Percentiles rank a stretch among this genome's conserved stretches.
Conservation (phyloP, 2,329 filamentous ascomycete species). For the Didymella segeticola region DNA sequence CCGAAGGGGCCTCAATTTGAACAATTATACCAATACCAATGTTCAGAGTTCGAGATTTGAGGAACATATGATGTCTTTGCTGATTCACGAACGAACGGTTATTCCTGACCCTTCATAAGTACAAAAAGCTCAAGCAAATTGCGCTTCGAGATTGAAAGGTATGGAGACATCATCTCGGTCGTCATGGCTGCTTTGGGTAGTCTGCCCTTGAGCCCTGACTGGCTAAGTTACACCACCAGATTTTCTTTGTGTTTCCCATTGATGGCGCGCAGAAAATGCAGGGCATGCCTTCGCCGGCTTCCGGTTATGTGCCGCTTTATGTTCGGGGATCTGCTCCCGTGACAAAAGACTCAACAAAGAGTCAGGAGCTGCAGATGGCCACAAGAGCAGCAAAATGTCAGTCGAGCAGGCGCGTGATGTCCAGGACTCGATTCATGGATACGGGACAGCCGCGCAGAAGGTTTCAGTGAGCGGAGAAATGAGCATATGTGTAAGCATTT, state of each 20-base stretch:
- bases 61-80: background rate
- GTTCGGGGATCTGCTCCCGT: background rate
- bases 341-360: background rate
- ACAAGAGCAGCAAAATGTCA: background rate
- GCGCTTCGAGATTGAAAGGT: slow-evolving; percentile 8
- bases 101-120: background rate
- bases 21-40: no score
- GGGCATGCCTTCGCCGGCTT: background rate
- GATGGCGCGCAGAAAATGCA: slow-evolving; percentile 2
- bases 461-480: background rate
- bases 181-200: slow-evolving; percentile 1
- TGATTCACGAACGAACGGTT: background rate
- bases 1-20: background rate
- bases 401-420: background rate
- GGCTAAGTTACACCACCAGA: slow-evolving; percentile 4
- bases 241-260: slow-evolving; percentile 8
- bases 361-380: background rate
- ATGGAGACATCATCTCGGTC: slow-evolving; percentile 9
- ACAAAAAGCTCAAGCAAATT: slow-evolving; percentile 3
- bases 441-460: background rate
- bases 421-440: background rate
- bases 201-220: background rate
- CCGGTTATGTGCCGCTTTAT: background rate
- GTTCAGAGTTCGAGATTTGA: no score
- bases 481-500: no score